Conservation (phyloP, 2,329 filamentous ascomycete species). For the Diaporthe eres region DNA sequence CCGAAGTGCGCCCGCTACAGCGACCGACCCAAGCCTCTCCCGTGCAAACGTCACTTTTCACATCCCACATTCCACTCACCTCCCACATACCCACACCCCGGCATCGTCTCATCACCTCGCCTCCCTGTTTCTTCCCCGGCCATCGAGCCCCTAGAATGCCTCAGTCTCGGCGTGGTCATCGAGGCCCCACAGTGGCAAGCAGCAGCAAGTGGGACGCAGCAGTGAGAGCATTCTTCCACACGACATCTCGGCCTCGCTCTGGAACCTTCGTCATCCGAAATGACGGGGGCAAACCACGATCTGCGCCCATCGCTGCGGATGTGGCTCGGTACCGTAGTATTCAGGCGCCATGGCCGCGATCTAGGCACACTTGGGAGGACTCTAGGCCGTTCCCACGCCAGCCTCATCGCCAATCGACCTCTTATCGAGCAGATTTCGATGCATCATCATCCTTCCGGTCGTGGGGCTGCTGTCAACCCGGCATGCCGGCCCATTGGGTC, state of each 20-base stretch:
- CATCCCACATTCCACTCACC: not conserved
- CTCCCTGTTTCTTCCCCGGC: conserved; percentile 31
- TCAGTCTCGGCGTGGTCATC: conserved; percentile 31
- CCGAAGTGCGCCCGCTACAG: conserved; percentile 6
- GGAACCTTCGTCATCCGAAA: conserved; percentile 33
- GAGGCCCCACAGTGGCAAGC: conserved; percentile 20
- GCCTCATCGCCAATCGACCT: not conserved
- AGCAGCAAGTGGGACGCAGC: not conserved
- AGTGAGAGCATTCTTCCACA: conserved; percentile 2
- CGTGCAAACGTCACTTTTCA: not conserved
- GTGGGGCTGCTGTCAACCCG: not conserved
- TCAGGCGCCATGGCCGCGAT: not conserved
- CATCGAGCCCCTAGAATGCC: conserved; percentile 5
- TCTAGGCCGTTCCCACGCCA: not conserved
- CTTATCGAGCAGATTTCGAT: conserved; percentile 12
- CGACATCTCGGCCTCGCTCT: conserved; percentile 8
- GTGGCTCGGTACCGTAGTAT: conserved; percentile 4
- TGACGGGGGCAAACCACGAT: conserved; percentile 20
- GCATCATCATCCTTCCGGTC: conserved; percentile 14
- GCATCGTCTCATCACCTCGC: conserved; percentile 19
- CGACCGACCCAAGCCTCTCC: conserved; percentile 6
- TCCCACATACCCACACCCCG: not conserved
- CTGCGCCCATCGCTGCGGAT: conserved; percentile 15
- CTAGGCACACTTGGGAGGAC: not conserved
- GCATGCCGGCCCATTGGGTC: conserved; percentile 11